These are phyloP conservation scores for Adansonia madagascariensis DNA, from an alignment of 441 rosid genomes.

Conservation along the genomic window DNA sequence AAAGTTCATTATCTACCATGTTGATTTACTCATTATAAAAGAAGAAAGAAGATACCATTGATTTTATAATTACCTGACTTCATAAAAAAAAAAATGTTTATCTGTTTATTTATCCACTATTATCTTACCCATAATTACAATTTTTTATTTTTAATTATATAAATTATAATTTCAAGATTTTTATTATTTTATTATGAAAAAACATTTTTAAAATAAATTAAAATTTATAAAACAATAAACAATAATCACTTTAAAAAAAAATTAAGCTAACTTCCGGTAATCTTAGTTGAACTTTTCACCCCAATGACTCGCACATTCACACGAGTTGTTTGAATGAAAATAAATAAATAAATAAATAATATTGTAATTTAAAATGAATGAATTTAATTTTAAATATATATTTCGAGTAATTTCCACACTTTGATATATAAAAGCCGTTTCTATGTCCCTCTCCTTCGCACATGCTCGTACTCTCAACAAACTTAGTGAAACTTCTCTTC, in stretches of 20 bases:
- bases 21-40: too few species aligned
- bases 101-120: too few species aligned
- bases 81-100: too few species aligned
- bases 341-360: neutral
- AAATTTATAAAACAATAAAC: neutral
- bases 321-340: neutral
- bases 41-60: too few species aligned
- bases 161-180: too few species aligned
- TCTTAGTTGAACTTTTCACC: neutral
- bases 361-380: neutral
- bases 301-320: neutral
- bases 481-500: neutral
- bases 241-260: neutral
- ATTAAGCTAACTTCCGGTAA: neutral
- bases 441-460: neutral
- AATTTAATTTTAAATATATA: too few species aligned
- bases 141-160: too few species aligned
- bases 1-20: too few species aligned
- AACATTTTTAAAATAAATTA: too few species aligned
- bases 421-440: neutral
- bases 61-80: too few species aligned
- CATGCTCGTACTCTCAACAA: neutral
- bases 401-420: neutral
- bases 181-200: too few species aligned
- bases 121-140: too few species aligned